Evolutionary conservation across 257 asterid genomes (phyloP), one percentile per base, ranked within the genome.

Genomic region (Plectranthus barbatus): DNA sequence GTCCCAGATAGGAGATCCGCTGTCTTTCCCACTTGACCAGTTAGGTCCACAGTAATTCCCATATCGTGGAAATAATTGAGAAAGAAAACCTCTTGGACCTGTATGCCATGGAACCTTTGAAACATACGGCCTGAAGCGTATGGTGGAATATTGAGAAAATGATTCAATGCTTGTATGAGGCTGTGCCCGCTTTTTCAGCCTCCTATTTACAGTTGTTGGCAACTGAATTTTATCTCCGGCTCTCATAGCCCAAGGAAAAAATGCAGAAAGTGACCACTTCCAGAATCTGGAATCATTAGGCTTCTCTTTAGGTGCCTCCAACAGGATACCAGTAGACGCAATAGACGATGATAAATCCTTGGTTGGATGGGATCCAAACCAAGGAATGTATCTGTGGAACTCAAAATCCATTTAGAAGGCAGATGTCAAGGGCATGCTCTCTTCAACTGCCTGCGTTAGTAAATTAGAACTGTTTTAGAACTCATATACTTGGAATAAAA

Each of bases 31-130:
- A 69, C 98, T 91, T 0, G 98, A 91, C 98, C 98, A 91, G 71
- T 91, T 91, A 4, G 98, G 98, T 36, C 98, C 98, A 59, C 98
- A 91, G 71, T 88, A 91, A 72, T 83, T 90, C 33, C 98, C 98
- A 50, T 91, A 91, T 33, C 98, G 77, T 3, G 98, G 98, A 68
- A 91, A 91, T 46, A 91, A 45, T 36, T 88, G 96, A 20, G 96
- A 91, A 36, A 91, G 83, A 58, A 88, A 76, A 41, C 90, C 98
- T 77, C 96, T 74, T 40, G 85, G 73, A 53, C 98, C 98, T 19
- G 94, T 88, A 70, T 91, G 98, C 98, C 98, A 91, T 19, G 96
- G 98, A 66, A 91, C 95, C 78, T 82, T 88, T 23, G 94, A 84
- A 42, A 83, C 96, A 20, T 91, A 91, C 3, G 98, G 98, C 71